Percentiles rank a stretch among this genome's conserved stretches.
Conservation (phyloP, 371 early-diverging fungal genomes). For the Rhizopus sp. region DNA sequence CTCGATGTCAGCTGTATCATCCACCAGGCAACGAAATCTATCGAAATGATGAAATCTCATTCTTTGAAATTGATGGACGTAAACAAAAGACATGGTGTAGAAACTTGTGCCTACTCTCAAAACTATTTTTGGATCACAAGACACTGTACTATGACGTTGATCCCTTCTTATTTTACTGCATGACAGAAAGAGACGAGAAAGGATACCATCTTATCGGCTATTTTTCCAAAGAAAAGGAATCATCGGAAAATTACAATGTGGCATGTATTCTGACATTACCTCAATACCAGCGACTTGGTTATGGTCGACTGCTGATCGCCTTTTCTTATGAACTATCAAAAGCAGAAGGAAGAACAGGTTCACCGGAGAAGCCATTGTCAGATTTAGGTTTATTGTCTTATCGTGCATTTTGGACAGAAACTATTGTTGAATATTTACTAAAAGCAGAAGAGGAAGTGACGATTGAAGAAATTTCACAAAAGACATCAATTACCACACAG, state of each 20-base stretch:
- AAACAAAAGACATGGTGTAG: slow-evolving; percentile 89
- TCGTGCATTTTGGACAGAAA: slow-evolving; percentile 95
- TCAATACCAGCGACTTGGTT: slow-evolving; percentile 97
- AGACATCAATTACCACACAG: slow-evolving; percentile 88
- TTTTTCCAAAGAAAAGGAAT: slow-evolving; percentile 99
- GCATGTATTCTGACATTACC: slow-evolving; percentile 99
- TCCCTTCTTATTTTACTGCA: slow-evolving; percentile 98
- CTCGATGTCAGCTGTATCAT: slow-evolving; percentile 83
- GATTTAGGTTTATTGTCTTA: slow-evolving; percentile 98
- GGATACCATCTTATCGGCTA: slow-evolving; percentile 97
- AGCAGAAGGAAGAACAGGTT: slow-evolving; percentile 93
- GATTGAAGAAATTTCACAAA: slow-evolving; percentile 82
- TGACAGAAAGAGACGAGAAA: slow-evolving; percentile 80
- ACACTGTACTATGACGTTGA: slow-evolving; percentile 99
- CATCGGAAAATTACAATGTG: slow-evolving; percentile 96
- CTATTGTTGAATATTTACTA: slow-evolving; percentile 65
- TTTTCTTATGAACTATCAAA: slow-evolving; percentile 98
- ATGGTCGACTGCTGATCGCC: slow-evolving; percentile 95
- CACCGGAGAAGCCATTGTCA: slow-evolving; percentile 99
- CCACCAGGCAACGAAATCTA: slow-evolving; percentile 97
- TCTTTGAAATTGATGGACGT: slow-evolving; percentile 92
- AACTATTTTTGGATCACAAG: slow-evolving; percentile 99
- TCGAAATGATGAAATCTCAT: slow-evolving; percentile 80
- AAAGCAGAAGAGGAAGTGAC: slow-evolving; percentile 55
- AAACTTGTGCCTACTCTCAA: slow-evolving; percentile 90